Evolutionary conservation across 1,284 basidiomycete genomes (phyloP).

Genomic region (Cutaneotrichosporon sp.): DNA sequence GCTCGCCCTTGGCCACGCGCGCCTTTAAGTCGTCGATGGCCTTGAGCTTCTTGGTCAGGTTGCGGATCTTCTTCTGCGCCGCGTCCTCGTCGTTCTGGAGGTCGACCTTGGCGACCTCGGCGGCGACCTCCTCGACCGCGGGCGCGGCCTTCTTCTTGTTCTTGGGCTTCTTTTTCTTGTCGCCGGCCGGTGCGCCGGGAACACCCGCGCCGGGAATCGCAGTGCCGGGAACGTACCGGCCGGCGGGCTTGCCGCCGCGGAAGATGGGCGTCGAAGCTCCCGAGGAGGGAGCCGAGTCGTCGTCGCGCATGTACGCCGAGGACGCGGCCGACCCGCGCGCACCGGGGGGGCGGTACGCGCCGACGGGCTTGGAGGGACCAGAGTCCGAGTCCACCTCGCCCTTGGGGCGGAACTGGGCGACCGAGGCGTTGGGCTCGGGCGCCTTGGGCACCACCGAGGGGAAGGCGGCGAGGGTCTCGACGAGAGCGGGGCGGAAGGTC

Average conservation of each 20-base stretch:
- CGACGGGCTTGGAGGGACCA: constrained; percentile 63
- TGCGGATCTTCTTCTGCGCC: constrained; percentile 84
- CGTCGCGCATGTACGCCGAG: constrained; percentile 83
- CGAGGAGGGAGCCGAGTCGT: constrained; percentile 60
- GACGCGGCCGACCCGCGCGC: constrained; percentile 84
- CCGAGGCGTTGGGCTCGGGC: constrained; percentile 68
- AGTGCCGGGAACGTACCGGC: constrained; percentile 69
- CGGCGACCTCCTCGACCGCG: constrained; percentile 25
- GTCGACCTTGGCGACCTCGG: constrained; percentile 36
- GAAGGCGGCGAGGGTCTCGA: constrained; percentile 70
- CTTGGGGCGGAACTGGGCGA: constrained; percentile 49
- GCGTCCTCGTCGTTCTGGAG: constrained; percentile 66
- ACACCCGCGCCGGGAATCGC: constrained; percentile 46
- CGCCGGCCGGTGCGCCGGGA: constrained; percentile 46
- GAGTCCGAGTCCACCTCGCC: constrained; percentile 38
- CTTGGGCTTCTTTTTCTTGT: constrained; percentile 61
- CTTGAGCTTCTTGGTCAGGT: constrained; percentile 90
- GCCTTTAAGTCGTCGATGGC: constrained; percentile 95
- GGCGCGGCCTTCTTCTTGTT: constrained; percentile 57
- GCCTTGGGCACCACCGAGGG: constrained; percentile 70
- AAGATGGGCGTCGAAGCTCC: constrained; percentile 59
- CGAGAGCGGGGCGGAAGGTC: constrained; percentile 74
- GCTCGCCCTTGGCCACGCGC: constrained; percentile 80
- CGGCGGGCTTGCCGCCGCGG: constrained; percentile 58
- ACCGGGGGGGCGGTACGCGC: constrained; percentile 87